These are phyloP conservation scores for Aureobasidium sp. DNA, from an alignment of 2,329 filamentous ascomycete species.

Conservation along the genomic window DNA sequence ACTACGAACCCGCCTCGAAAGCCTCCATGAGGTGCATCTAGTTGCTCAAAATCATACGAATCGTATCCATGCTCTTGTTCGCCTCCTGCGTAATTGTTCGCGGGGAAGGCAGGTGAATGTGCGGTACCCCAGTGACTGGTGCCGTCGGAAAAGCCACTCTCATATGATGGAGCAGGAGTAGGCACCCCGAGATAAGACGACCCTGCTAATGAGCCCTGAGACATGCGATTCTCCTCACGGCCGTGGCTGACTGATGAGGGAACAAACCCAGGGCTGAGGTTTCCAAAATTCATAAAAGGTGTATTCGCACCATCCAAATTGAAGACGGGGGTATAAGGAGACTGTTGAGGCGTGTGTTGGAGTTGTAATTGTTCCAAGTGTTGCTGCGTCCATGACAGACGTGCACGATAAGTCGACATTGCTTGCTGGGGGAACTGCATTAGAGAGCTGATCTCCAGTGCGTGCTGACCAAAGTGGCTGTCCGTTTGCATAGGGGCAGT, in stretches of 20 bases:
- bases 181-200: conserved; percentile 41
- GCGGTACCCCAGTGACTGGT: conserved; percentile 28
- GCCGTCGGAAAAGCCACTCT: conserved; percentile 24
- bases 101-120: conserved; percentile 29
- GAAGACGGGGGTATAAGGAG: conserved; percentile 31
- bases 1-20: conserved; percentile 31
- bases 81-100: conserved; percentile 30
- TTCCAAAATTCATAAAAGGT: conserved; percentile 33
- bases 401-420: conserved; percentile 36
- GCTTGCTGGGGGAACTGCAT: conserved; percentile 42
- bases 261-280: conserved; percentile 45
- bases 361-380: conserved; percentile 29
- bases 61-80: conserved; percentile 25
- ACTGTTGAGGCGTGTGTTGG: conserved; percentile 29
- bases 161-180: conserved; percentile 17
- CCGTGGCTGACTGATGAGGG: conserved; percentile 32
- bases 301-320: conserved; percentile 35
- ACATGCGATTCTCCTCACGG: conserved; percentile 22
- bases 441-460: conserved; percentile 38
- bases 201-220: conserved; percentile 25
- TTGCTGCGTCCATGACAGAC: conserved; percentile 34
- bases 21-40: conserved; percentile 14
- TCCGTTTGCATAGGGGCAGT: conserved; percentile 57
- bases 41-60: conserved; percentile 13
- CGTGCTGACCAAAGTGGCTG: conserved; percentile 34